Percentiles rank a stretch among this genome's conserved stretches.
These are phyloP conservation scores for Rhododendron mucronatum DNA, from an alignment of 148 eudicot genomes.

Conservation along the genomic window DNA sequence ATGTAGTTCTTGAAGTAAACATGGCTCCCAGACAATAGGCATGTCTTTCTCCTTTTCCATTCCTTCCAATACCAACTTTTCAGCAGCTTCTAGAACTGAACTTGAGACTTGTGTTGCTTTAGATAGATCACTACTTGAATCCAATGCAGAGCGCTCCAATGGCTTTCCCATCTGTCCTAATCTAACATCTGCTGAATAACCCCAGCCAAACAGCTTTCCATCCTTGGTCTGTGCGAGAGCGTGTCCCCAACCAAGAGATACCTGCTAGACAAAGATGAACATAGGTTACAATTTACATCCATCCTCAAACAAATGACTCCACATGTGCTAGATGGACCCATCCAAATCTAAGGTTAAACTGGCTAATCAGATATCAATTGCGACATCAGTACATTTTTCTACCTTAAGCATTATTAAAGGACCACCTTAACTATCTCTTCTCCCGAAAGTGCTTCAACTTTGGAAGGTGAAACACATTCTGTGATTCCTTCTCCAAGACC, in stretches of 20 bases:
- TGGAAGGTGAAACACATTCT: constrained; percentile 60
- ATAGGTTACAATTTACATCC: not conserved
- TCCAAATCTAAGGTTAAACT: not conserved
- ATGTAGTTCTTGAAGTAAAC: constrained; percentile 44
- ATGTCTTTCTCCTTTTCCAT: constrained; percentile 86
- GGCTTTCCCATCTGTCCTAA: constrained; percentile 62
- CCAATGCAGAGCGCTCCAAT: constrained; percentile 56
- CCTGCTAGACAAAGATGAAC: constrained; percentile 36
- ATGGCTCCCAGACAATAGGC: constrained; percentile 95
- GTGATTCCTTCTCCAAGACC: constrained; percentile 74
- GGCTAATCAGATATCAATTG: not conserved
- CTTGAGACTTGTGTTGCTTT: constrained; percentile 24
- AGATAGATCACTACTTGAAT: constrained; percentile 33
- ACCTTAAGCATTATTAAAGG: constrained; percentile 37
- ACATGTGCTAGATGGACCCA: no score
- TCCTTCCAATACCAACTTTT: constrained; percentile 64
- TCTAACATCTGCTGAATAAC: constrained; percentile 93
- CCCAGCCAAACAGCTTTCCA: constrained; percentile 93
- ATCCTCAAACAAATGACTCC: not conserved
- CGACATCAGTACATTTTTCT: constrained; percentile 19
- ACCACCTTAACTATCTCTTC: constrained; percentile 86
- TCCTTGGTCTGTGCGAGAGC: constrained; percentile 68
- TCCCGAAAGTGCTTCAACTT: constrained; percentile 66
- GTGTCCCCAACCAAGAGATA: constrained; percentile 97
- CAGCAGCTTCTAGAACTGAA: constrained; percentile 55